Evolutionary conservation across 164 flowering plant species (phyloP).

Genomic region (Euptelea pleiosperma): DNA sequence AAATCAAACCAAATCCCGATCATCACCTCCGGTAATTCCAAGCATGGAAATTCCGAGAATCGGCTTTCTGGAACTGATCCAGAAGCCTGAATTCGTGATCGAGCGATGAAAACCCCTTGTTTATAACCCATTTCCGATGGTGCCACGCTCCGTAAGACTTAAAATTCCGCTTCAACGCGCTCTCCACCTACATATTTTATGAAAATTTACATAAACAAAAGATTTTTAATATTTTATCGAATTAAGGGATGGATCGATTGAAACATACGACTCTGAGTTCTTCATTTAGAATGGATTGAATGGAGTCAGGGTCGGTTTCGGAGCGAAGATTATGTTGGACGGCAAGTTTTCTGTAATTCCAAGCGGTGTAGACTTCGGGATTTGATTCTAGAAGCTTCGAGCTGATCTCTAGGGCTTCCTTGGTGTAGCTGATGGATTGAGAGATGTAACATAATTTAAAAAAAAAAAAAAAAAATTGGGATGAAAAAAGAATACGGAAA

Average conservation of each 20-base stretch:
- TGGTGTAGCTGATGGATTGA: conserved; percentile 54
- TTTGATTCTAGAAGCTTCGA: conserved; percentile 66
- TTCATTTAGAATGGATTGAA: conserved; percentile 53
- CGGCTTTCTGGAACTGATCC: conserved; percentile 56
- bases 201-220: neutral
- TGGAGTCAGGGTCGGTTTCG: conserved; percentile 37
- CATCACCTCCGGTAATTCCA: conserved; percentile 86
- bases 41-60: conserved; percentile 84
- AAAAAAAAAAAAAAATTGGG: too few relatives aligned
- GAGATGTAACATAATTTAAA: neutral
- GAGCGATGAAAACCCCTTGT: conserved; percentile 65
- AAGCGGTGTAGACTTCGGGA: conserved; percentile 78
- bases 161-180: conserved; percentile 58
- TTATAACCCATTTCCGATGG: conserved; percentile 86
- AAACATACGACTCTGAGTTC: conserved; percentile 69
- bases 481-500: too few relatives aligned
- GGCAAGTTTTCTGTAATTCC: conserved; percentile 90
- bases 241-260: neutral
- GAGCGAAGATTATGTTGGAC: conserved; percentile 41
- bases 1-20: neutral
- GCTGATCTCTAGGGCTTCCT: conserved; percentile 67
- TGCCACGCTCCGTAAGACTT: conserved; percentile 95
- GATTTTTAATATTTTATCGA: too few relatives aligned
- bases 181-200: conserved; percentile 53
- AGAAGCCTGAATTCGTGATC: conserved; percentile 62